Evolutionary conservation across 1,284 basidiomycete genomes (phyloP).

Genomic region (Trametes sp.): DNA sequence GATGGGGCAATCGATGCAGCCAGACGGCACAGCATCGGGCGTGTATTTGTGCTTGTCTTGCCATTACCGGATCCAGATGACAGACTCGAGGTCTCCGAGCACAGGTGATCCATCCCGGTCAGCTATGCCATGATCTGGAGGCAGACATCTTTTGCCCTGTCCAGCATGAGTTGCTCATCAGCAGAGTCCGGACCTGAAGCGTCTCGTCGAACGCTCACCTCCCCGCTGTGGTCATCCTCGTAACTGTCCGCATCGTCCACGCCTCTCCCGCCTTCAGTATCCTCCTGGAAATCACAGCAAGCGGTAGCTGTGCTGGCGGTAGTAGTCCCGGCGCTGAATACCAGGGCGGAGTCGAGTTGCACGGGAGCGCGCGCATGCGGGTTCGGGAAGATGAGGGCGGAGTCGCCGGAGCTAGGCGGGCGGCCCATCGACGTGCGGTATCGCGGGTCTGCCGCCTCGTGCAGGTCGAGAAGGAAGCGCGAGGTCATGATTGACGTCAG

Average conservation of each 20-base stretch:
- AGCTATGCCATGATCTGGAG: not conserved
- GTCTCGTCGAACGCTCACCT: not conserved
- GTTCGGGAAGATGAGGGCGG: not conserved
- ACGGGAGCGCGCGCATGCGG: no score
- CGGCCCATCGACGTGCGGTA: not conserved
- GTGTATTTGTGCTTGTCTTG: not conserved
- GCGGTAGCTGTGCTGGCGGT: no score
- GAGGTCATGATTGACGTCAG: constrained; percentile 19
- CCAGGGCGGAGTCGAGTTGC: not conserved
- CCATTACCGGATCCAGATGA: not conserved
- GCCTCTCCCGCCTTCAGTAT: not conserved
- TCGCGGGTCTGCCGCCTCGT: constrained; percentile 4
- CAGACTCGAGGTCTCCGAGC: not conserved
- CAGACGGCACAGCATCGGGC: not conserved
- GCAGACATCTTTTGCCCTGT: not conserved
- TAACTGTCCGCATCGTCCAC: not conserved
- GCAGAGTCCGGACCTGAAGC: not conserved
- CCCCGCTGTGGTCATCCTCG: not conserved
- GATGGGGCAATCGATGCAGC: no score
- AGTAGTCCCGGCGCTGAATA: not conserved
- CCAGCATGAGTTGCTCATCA: not conserved
- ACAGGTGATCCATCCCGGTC: not conserved
- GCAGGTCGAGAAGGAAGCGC: constrained; percentile 23
- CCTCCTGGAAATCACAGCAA: no score
- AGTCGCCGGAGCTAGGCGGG: not conserved